phyloP scores from a whole-genome alignment of 805 yeast species.

The Lipomyces orientalis region DNA sequence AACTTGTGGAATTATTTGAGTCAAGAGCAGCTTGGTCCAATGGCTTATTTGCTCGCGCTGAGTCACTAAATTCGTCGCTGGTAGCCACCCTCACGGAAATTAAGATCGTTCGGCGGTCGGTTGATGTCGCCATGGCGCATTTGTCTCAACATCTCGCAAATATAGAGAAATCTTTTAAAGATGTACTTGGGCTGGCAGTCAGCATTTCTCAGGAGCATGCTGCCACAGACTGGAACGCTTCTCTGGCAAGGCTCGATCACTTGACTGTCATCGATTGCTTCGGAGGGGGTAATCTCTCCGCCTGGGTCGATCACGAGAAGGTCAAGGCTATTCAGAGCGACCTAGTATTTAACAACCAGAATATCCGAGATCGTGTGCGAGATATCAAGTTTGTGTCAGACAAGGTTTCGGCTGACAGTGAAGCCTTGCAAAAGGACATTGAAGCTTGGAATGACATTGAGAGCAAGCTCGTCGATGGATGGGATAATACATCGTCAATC shows the following conservation, averaged over 20 bases:
- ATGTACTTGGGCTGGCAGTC: conserved; percentile 38
- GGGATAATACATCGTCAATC: conserved; percentile 29
- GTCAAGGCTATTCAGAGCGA: conserved; percentile 23
- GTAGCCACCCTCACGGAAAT: conserved; percentile 29
- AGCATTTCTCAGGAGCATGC: conserved; percentile 38
- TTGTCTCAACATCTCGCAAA: conserved; percentile 38
- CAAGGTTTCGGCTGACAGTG: conserved; percentile 32
- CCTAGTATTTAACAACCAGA: conserved; percentile 26
- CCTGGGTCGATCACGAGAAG: conserved; percentile 35
- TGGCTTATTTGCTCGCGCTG: conserved; percentile 31
- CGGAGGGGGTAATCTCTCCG: conserved; percentile 34
- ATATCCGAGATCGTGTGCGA: conserved; percentile 35
- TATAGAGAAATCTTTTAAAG: conserved; percentile 38
- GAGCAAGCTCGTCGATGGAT: conserved; percentile 5
- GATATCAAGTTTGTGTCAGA: conserved; percentile 37
- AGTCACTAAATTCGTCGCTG: conserved; percentile 27
- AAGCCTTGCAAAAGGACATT: conserved; percentile 24
- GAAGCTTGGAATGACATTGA: conserved; percentile 25
- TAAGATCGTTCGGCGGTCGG: conserved; percentile 38
- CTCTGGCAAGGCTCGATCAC: conserved; percentile 22
- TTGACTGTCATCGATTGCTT: conserved; percentile 28
- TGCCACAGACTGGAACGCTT: conserved; percentile 32
- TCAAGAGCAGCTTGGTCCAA: conserved; percentile 31
- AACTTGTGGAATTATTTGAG: conserved; percentile 32
- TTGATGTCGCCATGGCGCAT: conserved; percentile 41